Conservation (phyloP, 2,329 filamentous ascomycete genomes). For the Endothia cerciana region DNA sequence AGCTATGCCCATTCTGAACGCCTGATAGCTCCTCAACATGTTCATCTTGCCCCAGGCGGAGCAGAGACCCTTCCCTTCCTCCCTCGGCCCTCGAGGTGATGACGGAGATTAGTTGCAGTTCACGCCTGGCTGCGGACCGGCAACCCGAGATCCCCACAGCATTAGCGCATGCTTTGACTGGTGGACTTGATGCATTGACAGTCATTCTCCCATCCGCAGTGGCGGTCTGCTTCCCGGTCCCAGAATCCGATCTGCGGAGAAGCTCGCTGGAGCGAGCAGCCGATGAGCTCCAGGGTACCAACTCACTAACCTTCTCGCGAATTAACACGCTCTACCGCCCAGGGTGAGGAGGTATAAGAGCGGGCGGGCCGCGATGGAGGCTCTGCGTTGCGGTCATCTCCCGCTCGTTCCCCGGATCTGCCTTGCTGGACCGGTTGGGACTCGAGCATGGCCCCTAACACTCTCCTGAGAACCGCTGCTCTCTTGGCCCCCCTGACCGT, state of each 20-base stretch:
- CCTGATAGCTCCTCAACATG: too few relatives aligned
- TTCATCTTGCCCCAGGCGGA: too few relatives aligned
- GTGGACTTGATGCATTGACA: neutral
- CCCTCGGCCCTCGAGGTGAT: neutral
- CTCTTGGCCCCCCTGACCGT: conserved; percentile 32
- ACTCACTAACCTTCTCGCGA: too few relatives aligned
- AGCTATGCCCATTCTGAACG: too few relatives aligned
- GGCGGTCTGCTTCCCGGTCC: conserved; percentile 7
- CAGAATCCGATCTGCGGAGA: conserved; percentile 19
- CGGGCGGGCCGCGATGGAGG: conserved; percentile 3
- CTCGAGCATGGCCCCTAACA: conserved; percentile 24
- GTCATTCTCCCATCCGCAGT: neutral
- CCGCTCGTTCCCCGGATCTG: neutral
- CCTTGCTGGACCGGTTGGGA: neutral
- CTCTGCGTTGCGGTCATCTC: neutral
- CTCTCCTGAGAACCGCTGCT: conserved; percentile 27
- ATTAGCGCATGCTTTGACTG: conserved; percentile 10
- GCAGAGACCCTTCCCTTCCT: neutral
- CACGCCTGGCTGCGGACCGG: conserved; percentile 1
- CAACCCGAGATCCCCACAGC: neutral
- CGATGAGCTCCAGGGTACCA: neutral
- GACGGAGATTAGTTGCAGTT: neutral
- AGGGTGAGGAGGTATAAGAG: neutral
- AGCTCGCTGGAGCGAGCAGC: neutral
- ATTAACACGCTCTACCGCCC: too few relatives aligned